A percentile compares a stretch with the other conserved stretches of the same genome.
Evolutionary conservation across 345 rosid species (phyloP).

Genomic region (Corchorus olitorius): DNA sequence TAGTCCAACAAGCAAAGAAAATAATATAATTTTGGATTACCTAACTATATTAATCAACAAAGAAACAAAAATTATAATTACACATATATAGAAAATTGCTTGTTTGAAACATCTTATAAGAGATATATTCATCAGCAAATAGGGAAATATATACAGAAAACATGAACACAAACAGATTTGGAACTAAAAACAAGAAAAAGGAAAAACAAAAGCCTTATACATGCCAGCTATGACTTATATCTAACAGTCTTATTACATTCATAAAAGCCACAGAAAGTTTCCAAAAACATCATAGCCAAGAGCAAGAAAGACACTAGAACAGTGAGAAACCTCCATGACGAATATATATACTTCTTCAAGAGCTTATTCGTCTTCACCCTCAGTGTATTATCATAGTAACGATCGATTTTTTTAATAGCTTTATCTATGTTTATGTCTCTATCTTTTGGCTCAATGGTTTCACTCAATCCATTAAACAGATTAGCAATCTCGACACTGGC

Average conservation of each 20-base stretch:
- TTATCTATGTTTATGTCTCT: slow-evolving; percentile 1
- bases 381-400: background rate
- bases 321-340: background rate
- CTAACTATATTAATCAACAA: too few relatives aligned
- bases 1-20: too few relatives aligned
- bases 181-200: too few relatives aligned
- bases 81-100: too few relatives aligned
- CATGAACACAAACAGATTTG: too few relatives aligned
- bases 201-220: too few relatives aligned
- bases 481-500: background rate
- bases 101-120: too few relatives aligned
- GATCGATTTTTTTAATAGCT: background rate
- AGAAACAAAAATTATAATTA: too few relatives aligned
- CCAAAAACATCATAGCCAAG: background rate
- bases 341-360: background rate
- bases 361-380: background rate
- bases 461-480: background rate
- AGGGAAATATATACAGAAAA: too few relatives aligned
- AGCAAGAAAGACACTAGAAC: background rate
- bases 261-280: background rate
- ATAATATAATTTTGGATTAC: too few relatives aligned
- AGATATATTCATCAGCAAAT: too few relatives aligned
- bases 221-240: background rate
- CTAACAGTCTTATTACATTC: background rate
- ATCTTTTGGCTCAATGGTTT: background rate